Evolutionary conservation across 2,329 filamentous ascomycete species (phyloP).

Genomic region (Colletotrichum cereale): DNA sequence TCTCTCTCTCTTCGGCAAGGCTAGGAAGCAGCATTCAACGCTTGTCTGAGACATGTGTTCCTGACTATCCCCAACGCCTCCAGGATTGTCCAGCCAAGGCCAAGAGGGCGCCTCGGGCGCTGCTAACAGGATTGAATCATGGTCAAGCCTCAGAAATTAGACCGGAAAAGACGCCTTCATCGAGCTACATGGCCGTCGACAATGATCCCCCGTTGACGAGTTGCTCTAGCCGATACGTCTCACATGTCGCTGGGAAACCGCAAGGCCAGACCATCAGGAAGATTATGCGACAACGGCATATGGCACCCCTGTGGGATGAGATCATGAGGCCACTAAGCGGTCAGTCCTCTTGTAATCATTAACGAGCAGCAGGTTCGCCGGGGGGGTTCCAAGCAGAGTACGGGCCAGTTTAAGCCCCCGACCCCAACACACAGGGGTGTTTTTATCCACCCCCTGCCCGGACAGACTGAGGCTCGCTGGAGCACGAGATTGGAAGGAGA

Average conservation of each 20-base stretch:
- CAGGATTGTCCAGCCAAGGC: conserved; percentile 28
- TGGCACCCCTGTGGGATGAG: conserved; percentile 33
- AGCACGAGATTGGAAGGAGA: not conserved
- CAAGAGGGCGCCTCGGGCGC: conserved; percentile 24
- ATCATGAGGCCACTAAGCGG: conserved; percentile 36
- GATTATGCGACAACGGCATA: conserved; percentile 35
- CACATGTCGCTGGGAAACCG: conserved; percentile 30
- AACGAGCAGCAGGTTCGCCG: conserved; percentile 14
- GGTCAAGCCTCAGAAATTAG: conserved; percentile 34
- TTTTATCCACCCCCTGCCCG: not conserved
- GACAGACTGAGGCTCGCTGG: conserved; percentile 14
- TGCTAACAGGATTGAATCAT: conserved; percentile 27
- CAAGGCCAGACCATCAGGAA: conserved; percentile 22
- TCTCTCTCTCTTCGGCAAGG: conserved; percentile 13
- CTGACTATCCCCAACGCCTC: conserved; percentile 39
- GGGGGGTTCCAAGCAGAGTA: conserved; percentile 27
- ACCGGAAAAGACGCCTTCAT: conserved; percentile 27
- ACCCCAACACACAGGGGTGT: conserved; percentile 33
- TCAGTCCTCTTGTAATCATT: conserved; percentile 15
- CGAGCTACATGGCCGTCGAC: conserved; percentile 28
- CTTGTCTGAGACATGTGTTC: conserved; percentile 40
- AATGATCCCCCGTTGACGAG: conserved; percentile 26
- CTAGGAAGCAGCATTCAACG: conserved; percentile 32
- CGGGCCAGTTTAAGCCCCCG: conserved; percentile 36
- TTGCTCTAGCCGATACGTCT: conserved; percentile 36